phyloP scores from a whole-genome alignment of 805 yeast species.

The Cyberlindnera americana region DNA sequence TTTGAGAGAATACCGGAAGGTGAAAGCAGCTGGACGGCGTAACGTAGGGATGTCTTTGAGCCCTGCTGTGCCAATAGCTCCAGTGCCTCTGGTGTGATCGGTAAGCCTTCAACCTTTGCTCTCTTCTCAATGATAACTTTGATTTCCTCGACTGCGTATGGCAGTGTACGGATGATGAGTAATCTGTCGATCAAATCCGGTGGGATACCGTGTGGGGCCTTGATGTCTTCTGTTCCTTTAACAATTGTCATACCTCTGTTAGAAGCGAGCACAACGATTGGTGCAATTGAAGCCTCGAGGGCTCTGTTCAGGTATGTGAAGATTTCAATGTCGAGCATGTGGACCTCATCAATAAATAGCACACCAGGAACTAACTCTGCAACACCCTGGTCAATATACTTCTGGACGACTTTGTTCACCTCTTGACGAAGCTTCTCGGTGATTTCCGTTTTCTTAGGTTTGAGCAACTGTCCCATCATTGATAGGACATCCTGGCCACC shows the following conservation, averaged over 20 bases:
- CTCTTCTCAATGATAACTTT: conserved; percentile 78
- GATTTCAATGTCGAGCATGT: conserved; percentile 96
- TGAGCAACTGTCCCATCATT: conserved; percentile 95
- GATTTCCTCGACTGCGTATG: conserved; percentile 83
- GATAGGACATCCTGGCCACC: conserved; percentile 97
- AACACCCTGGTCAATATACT: conserved; percentile 96
- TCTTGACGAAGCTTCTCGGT: conserved; percentile 93
- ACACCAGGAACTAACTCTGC: conserved; percentile 99
- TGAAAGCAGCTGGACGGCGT: conserved; percentile 84
- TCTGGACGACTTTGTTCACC: conserved; percentile 92
- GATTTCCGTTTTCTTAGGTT: conserved; percentile 94
- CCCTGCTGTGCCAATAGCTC: conserved; percentile 74
- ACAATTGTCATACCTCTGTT: conserved; percentile 91
- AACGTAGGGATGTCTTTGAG: conserved; percentile 75
- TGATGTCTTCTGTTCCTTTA: conserved; percentile 82
- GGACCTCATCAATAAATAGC: conserved; percentile 94
- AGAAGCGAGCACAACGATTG: conserved; percentile 92
- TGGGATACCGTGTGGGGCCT: conserved; percentile 95
- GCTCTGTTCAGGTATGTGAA: conserved; percentile 95
- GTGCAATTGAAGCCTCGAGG: conserved; percentile 86
- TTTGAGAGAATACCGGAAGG: conserved; percentile 85
- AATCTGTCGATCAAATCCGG: conserved; percentile 90
- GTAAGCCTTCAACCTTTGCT: conserved; percentile 70
- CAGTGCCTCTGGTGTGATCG: conserved; percentile 64
- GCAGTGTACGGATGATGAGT: conserved; percentile 85